phyloP scores from a whole-genome alignment of 78 protist species.

The Dictyostelium capitatum region DNA sequence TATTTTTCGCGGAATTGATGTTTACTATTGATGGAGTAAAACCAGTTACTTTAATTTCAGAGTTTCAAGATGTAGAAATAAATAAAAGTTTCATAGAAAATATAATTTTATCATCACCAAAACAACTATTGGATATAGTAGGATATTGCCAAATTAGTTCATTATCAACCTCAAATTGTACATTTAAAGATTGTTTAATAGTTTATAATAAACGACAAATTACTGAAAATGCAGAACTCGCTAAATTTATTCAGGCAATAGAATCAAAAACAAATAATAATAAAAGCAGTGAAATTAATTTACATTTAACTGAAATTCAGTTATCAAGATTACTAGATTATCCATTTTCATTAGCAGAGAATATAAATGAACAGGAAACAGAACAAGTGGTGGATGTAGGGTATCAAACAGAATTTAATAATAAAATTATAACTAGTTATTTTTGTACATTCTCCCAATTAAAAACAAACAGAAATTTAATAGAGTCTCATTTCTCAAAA shows the following conservation, averaged over 20 bases:
- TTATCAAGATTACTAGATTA: neutral
- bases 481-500: neutral
- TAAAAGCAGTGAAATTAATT: neutral
- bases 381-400: neutral
- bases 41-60: neutral
- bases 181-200: neutral
- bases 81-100: conserved; percentile 19
- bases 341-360: neutral
- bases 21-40: neutral
- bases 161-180: neutral
- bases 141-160: neutral
- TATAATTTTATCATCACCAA: neutral
- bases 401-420: neutral
- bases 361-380: neutral
- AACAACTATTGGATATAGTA: neutral
- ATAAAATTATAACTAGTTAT: neutral
- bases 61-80: neutral
- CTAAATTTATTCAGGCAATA: neutral
- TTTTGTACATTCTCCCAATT: neutral
- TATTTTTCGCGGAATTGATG: neutral
- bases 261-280: neutral
- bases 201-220: neutral
- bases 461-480: neutral
- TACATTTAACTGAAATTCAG: neutral
- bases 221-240: too few relatives aligned